A percentile compares a stretch with the other conserved stretches of the same genome.
phyloP scores from a whole-genome alignment of 106 monocot species.

The Dendrobium officinale region DNA sequence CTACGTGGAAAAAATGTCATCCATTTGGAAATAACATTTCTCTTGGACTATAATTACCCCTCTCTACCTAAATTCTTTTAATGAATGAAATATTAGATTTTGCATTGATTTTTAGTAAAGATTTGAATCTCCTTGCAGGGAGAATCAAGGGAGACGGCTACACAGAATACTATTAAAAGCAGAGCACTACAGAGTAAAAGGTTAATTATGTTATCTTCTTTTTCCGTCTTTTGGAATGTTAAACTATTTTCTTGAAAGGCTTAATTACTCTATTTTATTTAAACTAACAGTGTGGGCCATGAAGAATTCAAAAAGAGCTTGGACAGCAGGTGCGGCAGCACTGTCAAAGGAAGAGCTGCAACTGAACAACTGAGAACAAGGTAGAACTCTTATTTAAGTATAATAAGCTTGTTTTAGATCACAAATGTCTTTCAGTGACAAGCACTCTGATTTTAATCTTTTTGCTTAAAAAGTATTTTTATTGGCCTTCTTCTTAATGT shows the following conservation, averaged over 20 bases:
- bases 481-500: not conserved
- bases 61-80: not conserved
- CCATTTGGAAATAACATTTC: not conserved
- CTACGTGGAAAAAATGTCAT: not conserved
- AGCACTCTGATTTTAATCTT: not conserved
- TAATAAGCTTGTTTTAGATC: not conserved
- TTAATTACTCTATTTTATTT: not conserved
- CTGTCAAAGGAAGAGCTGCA: not conserved
- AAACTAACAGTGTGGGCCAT: not conserved
- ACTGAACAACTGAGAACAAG: not conserved
- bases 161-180: not conserved
- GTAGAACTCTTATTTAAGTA: not conserved
- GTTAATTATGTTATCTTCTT: not conserved
- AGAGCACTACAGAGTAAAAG: constrained; percentile 4
- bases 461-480: not conserved
- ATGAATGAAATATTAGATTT: not conserved
- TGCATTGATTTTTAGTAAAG: not conserved
- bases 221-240: not conserved
- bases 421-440: not conserved
- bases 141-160: not conserved
- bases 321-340: not conserved
- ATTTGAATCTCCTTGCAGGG: constrained; percentile 1
- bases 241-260: not conserved
- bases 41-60: not conserved
- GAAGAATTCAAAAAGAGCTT: constrained; percentile 2